Evolutionary conservation across 345 rosid species (phyloP).

Genomic region (Arabidopsis arenosa): DNA sequence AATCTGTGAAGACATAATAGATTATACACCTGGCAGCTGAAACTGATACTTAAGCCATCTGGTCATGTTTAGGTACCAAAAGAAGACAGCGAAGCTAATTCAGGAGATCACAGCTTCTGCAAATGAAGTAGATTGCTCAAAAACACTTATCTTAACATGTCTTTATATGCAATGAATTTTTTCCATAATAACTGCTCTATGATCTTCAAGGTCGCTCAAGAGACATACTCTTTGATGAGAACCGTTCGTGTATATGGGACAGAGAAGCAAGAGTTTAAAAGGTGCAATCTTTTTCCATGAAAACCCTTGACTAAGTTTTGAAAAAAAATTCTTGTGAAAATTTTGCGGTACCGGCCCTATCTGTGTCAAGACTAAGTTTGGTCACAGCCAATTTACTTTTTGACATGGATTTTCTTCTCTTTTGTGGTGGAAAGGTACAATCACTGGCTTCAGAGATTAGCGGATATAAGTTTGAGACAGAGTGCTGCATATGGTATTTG

Average conservation of each 20-base stretch:
- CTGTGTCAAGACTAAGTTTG: conserved; percentile 31
- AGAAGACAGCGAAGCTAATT: conserved; percentile 83
- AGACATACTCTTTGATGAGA: conserved; percentile 95
- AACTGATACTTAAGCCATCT: conserved; percentile 15
- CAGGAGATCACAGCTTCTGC: conserved; percentile 95
- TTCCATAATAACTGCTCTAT: conserved; percentile 21
- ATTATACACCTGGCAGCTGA: conserved; percentile 11
- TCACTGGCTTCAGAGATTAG: conserved; percentile 78
- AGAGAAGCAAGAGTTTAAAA: conserved; percentile 74
- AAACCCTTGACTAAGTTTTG: background rate
- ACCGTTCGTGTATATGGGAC: conserved; percentile 97
- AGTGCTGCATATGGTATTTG: conserved; percentile 98
- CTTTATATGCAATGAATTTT: conserved; percentile 11
- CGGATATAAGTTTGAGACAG: conserved; percentile 85
- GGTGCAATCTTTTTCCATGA: conserved; percentile 49
- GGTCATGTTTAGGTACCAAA: conserved; percentile 77
- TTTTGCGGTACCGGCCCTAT: background rate
- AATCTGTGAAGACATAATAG: conserved; percentile 6
- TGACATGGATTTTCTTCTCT: conserved; percentile 37
- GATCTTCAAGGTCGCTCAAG: conserved; percentile 83
- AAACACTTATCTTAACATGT: conserved; percentile 29
- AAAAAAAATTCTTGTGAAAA: background rate
- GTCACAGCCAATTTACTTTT: conserved; percentile 23
- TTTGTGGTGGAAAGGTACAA: conserved; percentile 64
- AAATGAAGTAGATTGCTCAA: conserved; percentile 66